Conservation (phyloP, 139 green algal genomes). For the Diplosphaera chodatii region DNA sequence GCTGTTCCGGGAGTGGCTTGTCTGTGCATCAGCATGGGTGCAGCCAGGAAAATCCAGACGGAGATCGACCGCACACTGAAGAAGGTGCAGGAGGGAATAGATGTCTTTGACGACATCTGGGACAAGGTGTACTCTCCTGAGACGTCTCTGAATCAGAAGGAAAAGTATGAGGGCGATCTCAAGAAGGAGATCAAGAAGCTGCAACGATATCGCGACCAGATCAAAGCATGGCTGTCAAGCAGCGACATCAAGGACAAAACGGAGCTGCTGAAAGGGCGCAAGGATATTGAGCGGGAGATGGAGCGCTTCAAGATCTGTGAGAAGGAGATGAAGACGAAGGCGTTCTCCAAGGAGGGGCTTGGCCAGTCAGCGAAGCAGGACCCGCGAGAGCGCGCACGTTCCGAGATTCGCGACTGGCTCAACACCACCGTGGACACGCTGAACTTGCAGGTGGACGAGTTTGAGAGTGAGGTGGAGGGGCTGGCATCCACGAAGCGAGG, state of each 20-base stretch:
- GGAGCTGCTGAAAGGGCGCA: conserved; percentile 69
- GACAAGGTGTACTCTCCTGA: conserved; percentile 93
- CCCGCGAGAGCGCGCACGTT: conserved; percentile 75
- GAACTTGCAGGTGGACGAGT: conserved; percentile 76
- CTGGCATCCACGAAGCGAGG: conserved; percentile 68
- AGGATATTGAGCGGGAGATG: conserved; percentile 94
- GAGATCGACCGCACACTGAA: conserved; percentile 95
- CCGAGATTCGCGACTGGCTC: conserved; percentile 90
- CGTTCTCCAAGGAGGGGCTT: conserved; percentile 85
- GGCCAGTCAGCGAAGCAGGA: conserved; percentile 58
- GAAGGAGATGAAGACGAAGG: conserved; percentile 96
- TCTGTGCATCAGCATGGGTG: conserved; percentile 56
- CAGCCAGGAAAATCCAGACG: conserved; percentile 79
- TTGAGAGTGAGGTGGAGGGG: conserved; percentile 90
- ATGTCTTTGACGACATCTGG: conserved; percentile 95
- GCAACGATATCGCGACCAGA: conserved; percentile 93
- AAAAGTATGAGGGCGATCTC: conserved; percentile 95
- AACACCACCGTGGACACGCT: conserved; percentile 73
- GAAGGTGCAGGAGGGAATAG: conserved; percentile 92
- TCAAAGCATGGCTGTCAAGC: conserved; percentile 90
- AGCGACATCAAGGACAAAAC: conserved; percentile 98
- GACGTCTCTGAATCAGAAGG: conserved; percentile 75
- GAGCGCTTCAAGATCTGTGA: conserved; percentile 95
- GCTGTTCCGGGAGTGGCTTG: too few species aligned
- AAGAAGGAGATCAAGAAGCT: conserved; percentile 99